Evolutionary conservation across 345 rosid genomes (phyloP).

Genomic region (Syzygium aqueum): DNA sequence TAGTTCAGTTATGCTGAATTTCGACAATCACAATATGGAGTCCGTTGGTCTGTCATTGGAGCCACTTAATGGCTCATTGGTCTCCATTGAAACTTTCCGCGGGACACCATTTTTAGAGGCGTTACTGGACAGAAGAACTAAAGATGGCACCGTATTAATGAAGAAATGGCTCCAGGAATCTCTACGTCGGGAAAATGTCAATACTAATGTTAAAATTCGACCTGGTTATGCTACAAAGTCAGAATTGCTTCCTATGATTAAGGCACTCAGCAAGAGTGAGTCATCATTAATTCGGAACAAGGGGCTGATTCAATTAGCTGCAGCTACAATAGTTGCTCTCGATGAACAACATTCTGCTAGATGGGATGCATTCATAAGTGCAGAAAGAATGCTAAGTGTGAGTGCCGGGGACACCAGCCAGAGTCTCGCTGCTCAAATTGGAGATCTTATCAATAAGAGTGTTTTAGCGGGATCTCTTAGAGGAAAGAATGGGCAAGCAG

Average conservation of each 20-base stretch:
- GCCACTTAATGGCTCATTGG: conserved; percentile 57
- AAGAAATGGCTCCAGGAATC: conserved; percentile 95
- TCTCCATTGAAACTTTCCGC: conserved; percentile 57
- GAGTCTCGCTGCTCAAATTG: conserved; percentile 87
- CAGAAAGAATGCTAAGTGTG: conserved; percentile 76
- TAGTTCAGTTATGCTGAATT: conserved; percentile 22
- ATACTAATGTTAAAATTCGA: conserved; percentile 46
- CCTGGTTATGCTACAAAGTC: conserved; percentile 58
- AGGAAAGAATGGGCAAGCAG: conserved; percentile 29
- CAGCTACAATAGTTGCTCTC: conserved; percentile 56
- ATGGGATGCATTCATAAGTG: conserved; percentile 88
- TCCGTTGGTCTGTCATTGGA: conserved; percentile 20
- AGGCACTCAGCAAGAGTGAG: conserved; percentile 53
- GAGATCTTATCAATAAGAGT: conserved; percentile 76
- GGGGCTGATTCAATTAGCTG: conserved; percentile 82
- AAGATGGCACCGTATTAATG: conserved; percentile 74
- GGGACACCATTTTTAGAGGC: conserved; percentile 89
- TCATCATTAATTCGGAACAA: conserved; percentile 53
- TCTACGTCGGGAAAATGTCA: conserved; percentile 55
- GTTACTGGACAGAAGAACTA: conserved; percentile 71
- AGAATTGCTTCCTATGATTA: conserved; percentile 64
- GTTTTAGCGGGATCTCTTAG: conserved; percentile 35
- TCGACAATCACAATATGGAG: conserved; percentile 17
- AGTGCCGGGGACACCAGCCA: conserved; percentile 94
- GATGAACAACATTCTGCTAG: conserved; percentile 55